Base-by-base conservation (phyloP, 768 basidiomycete species). In the Calocera cornea region DNA sequence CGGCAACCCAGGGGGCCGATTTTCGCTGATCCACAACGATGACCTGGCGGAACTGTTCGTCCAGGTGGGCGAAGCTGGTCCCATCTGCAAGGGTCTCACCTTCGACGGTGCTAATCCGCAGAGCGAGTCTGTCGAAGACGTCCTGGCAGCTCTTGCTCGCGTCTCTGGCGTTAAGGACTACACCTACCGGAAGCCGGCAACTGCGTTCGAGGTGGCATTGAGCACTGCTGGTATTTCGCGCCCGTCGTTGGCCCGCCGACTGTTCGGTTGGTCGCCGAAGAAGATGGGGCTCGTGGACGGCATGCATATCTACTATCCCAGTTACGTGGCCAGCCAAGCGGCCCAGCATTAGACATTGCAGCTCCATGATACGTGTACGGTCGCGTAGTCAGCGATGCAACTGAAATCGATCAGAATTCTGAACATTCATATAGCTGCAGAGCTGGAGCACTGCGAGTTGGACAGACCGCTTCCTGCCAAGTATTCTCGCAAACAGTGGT, bases 21-120 rank as follows among this genome's bases (percentile, higher is more conserved):
- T 74, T 24, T 69, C 76, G 11, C 65, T 78, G 2, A 72, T 83
- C 41, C 82, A 83, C 71, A 60, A 68, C 12, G 82, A 83, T 70
- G 82, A 83, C 68, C 72, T 81, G 41, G 81, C 81, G 1, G 81
- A 81, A 64, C 64, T 80, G 36, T 82, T 78, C 66, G 41, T 81
- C 3, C 71, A 77, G 11, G 77, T 75, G 0, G 78, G 78, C 8
- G 82, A 82, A 73, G 75, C 76, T 68, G 79, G 76, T 0, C 66
- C 72, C 10, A 68, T 79, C 8, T 69, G 77, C 19, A 72, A 72
- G 0, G 82, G 82, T 10, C 73, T 76, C 68, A 77, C 78, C 17
- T 80, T 83, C 74, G 76, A 80, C 63, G 79, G 73, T 1, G 70
- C 75, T 14, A 82, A 82, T 69, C 76, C 77, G 34, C 54, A 69